Conservation (phyloP, 805 yeast genomes). For the Metschnikowia lochheadii region DNA sequence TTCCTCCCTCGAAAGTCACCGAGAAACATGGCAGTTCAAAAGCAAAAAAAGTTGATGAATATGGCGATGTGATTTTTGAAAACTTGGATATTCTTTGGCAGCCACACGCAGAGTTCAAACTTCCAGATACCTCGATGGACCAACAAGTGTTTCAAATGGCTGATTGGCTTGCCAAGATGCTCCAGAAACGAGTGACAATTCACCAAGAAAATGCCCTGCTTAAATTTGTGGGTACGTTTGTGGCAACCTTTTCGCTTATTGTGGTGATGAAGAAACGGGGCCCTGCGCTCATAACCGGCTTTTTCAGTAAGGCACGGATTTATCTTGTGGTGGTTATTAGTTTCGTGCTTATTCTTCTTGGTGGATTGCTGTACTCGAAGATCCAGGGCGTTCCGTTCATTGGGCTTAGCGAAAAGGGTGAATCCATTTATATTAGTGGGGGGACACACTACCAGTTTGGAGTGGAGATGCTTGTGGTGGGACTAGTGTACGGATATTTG, state of each 20-base stretch:
- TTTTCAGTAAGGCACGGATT: slow-evolving; percentile 20
- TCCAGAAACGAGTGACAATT: slow-evolving; percentile 42
- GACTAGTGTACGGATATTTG: slow-evolving; percentile 46
- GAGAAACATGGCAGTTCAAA: slow-evolving; percentile 11
- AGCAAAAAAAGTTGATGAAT: slow-evolving; percentile 20
- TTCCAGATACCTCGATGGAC: slow-evolving; percentile 31
- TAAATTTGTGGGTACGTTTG: slow-evolving; percentile 45
- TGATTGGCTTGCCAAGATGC: slow-evolving; percentile 44
- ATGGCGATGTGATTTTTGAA: slow-evolving; percentile 16
- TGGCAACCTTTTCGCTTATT: slow-evolving; percentile 41
- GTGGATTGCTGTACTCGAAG: slow-evolving; percentile 64
- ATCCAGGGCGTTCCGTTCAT: slow-evolving; percentile 62
- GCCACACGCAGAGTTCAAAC: slow-evolving; percentile 32
- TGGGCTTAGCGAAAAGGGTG: slow-evolving; percentile 47
- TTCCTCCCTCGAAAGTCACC: slow-evolving; percentile 44
- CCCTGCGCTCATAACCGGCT: slow-evolving; percentile 20
- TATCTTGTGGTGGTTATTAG: slow-evolving; percentile 29
- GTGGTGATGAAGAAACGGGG: slow-evolving; percentile 48
- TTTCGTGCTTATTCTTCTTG: slow-evolving; percentile 42
- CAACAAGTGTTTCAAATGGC: slow-evolving; percentile 49
- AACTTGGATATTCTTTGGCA: slow-evolving; percentile 22
- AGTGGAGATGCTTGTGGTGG: slow-evolving; percentile 54
- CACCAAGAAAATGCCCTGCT: slow-evolving; percentile 36
- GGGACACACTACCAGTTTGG: slow-evolving; percentile 71
- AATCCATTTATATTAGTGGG: slow-evolving; percentile 57